A percentile compares a stretch with the other conserved stretches of the same genome.
Evolutionary conservation across 2,329 filamentous ascomycete genomes (phyloP).

Genomic region (Didymosphaeria variabile): DNA sequence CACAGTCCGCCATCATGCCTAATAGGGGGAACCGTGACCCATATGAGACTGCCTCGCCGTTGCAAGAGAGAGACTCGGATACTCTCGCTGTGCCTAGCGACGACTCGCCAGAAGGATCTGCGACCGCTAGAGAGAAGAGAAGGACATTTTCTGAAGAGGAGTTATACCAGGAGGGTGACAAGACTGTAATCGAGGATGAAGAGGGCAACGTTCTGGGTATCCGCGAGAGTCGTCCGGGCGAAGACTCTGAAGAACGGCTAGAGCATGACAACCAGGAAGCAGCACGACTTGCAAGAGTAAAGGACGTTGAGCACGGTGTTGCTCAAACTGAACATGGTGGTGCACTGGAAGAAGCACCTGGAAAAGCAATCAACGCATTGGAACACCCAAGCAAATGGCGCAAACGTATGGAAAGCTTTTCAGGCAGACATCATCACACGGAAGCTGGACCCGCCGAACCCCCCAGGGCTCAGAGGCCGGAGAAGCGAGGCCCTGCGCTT

Average conservation of each 20-base stretch:
- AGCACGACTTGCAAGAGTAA: constrained; percentile 63
- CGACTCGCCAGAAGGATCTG: constrained; percentile 47
- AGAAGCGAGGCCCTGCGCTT: constrained; percentile 73
- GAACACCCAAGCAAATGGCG: constrained; percentile 53
- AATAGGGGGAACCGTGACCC: constrained; percentile 48
- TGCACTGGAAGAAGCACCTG: constrained; percentile 44
- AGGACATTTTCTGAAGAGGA: constrained; percentile 59
- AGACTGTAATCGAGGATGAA: constrained; percentile 83
- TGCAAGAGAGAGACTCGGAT: constrained; percentile 54
- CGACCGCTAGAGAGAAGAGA: constrained; percentile 45
- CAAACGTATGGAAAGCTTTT: constrained; percentile 58
- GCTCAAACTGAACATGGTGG: constrained; percentile 60
- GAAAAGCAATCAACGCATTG: constrained; percentile 48
- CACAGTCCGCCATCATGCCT: constrained; percentile 88
- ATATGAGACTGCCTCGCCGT: constrained; percentile 42
- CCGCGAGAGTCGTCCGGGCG: constrained; percentile 56
- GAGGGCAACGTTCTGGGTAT: constrained; percentile 86
- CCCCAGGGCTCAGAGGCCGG: constrained; percentile 42
- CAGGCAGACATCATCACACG: constrained; percentile 52
- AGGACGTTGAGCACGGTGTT: constrained; percentile 53
- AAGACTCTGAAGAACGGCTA: constrained; percentile 65
- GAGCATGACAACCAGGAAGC: constrained; percentile 67
- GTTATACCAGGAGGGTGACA: constrained; percentile 80
- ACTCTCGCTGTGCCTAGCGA: constrained; percentile 55
- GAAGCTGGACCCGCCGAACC: constrained; percentile 48